These are phyloP conservation scores for Chlamydomonas eustigma DNA, from an alignment of 139 green algal genomes.

Conservation along the genomic window DNA sequence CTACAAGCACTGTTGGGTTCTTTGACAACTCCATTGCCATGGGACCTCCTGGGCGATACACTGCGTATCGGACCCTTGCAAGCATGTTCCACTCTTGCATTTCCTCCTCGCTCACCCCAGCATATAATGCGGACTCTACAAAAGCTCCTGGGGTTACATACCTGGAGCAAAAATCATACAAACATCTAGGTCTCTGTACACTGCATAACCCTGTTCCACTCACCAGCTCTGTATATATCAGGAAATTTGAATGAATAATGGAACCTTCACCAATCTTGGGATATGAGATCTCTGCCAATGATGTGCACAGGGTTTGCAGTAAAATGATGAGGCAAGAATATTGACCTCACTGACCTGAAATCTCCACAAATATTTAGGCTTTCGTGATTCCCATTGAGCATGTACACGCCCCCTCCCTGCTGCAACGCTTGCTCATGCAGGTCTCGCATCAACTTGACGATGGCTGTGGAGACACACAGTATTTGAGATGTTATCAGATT, in stretches of 20 bases:
- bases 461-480: slow-evolving; percentile 46
- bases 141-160: slow-evolving; percentile 86
- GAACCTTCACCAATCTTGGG: no score
- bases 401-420: slow-evolving; percentile 79
- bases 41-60: slow-evolving; percentile 76
- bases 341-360: no score
- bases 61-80: slow-evolving; percentile 42
- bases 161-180: slow-evolving; percentile 77
- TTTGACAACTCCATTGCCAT: slow-evolving; percentile 78
- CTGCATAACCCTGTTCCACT: background rate
- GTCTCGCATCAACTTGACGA: slow-evolving; percentile 74
- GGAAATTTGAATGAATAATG: no score
- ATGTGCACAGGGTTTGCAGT: no score
- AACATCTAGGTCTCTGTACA: slow-evolving; percentile 71
- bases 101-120: slow-evolving; percentile 59
- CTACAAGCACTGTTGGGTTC: slow-evolving; percentile 85
- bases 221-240: no score
- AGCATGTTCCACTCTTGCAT: slow-evolving; percentile 46
- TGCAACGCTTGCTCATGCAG: slow-evolving; percentile 71
- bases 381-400: slow-evolving; percentile 94
- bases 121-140: slow-evolving; percentile 71
- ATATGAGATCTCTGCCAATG: no score
- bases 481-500: background rate
- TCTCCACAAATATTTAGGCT: slow-evolving; percentile 83
- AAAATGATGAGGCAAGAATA: no score